These are phyloP conservation scores for Blastocystis sp. DNA, from an alignment of 352 stramenopile species.

Conservation along the genomic window DNA sequence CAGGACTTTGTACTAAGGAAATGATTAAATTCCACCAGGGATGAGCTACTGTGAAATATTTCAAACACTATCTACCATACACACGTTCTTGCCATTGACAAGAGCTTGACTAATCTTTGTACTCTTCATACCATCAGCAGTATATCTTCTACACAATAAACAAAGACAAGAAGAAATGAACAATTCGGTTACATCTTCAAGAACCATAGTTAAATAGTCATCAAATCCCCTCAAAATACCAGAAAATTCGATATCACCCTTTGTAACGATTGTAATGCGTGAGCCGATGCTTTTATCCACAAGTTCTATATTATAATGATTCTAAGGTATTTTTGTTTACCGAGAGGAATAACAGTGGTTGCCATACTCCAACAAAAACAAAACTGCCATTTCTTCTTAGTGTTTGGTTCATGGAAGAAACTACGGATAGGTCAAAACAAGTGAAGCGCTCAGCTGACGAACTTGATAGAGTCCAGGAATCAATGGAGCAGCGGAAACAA, in stretches of 20 bases:
- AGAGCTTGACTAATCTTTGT: conserved; percentile 10
- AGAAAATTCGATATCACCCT: conserved; percentile 14
- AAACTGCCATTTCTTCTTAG: background rate
- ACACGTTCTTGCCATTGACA: conserved; percentile 39
- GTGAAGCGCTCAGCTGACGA: background rate
- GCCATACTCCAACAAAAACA: background rate
- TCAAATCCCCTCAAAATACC: conserved; percentile 40
- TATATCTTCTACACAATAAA: background rate
- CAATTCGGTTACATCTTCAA: conserved; percentile 38
- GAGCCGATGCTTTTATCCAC: conserved; percentile 47
- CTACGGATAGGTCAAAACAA: background rate
- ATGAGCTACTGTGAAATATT: background rate
- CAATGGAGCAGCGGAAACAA: background rate
- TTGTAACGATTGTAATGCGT: conserved; percentile 30
- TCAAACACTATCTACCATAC: background rate
- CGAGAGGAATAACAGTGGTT: conserved; percentile 19
- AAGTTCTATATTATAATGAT: background rate
- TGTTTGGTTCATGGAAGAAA: background rate
- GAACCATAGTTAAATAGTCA: conserved; percentile 44
- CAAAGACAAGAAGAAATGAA: background rate
- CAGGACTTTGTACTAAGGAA: background rate
- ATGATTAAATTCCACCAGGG: conserved; percentile 36
- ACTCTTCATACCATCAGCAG: background rate
- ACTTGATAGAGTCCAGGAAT: background rate
- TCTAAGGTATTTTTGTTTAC: background rate